These are phyloP conservation scores for Penicillium sp. DNA, from an alignment of 2,329 filamentous ascomycete genomes.

Conservation along the genomic window DNA sequence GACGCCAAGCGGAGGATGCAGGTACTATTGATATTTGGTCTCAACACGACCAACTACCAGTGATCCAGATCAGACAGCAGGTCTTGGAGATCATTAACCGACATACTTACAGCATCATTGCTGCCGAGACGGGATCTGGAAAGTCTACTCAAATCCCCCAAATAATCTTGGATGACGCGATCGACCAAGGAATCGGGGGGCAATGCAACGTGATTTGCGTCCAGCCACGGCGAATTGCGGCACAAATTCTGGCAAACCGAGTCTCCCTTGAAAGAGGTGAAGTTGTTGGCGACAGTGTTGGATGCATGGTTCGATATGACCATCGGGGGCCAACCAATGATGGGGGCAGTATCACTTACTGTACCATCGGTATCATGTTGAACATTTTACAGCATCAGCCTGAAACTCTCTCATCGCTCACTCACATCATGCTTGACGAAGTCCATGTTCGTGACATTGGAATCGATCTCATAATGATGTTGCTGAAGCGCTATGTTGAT, in stretches of 20 bases:
- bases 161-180: conserved; percentile 53
- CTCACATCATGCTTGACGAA: conserved; percentile 55
- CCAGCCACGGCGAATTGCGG: conserved; percentile 52
- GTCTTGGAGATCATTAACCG: conserved; percentile 43
- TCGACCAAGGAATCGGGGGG: conserved; percentile 39
- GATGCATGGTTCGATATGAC: conserved; percentile 50
- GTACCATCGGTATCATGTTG: conserved; percentile 53
- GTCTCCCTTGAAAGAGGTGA: conserved; percentile 51
- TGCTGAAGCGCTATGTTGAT: conserved; percentile 46
- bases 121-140: conserved; percentile 49
- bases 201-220: conserved; percentile 53
- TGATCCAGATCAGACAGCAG: conserved; percentile 38
- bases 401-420: conserved; percentile 41
- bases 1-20: conserved; percentile 1
- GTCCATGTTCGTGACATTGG: conserved; percentile 50
- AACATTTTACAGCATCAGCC: conserved; percentile 44
- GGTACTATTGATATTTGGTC: conserved; percentile 1
- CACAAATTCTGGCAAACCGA: conserved; percentile 47
- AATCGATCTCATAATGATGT: conserved; percentile 50
- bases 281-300: conserved; percentile 42
- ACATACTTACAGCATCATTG: conserved; percentile 47
- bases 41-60: conserved; percentile 33
- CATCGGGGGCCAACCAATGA: conserved; percentile 27
- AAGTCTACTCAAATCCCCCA: conserved; percentile 56
- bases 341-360: conserved; percentile 49